phyloP scores from a whole-genome alignment of 176 grass and related monocot species.

The Calamus simplicifolius region DNA sequence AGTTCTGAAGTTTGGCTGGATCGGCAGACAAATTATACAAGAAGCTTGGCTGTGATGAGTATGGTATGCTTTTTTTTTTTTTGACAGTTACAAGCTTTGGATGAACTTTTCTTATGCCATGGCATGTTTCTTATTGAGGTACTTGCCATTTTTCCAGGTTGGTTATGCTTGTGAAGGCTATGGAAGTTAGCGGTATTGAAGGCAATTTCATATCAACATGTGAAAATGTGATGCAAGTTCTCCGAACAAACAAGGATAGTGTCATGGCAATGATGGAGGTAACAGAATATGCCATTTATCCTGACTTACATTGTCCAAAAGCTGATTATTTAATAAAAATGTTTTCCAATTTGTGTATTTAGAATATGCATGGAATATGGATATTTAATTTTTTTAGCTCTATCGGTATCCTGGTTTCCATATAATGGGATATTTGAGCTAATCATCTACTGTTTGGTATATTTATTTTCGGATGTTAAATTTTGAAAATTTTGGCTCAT shows the following conservation, averaged over 20 bases:
- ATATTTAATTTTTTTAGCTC: too few species aligned
- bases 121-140: slow-evolving; percentile 14
- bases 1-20: slow-evolving; percentile 97
- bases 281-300: not conserved
- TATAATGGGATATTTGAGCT: too few species aligned
- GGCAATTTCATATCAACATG: slow-evolving; percentile 96
- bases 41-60: slow-evolving; percentile 98
- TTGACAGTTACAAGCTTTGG: not conserved
- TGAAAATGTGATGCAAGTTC: slow-evolving; percentile 99
- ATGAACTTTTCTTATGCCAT: too few species aligned
- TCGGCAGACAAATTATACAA: slow-evolving; percentile 88
- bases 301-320: too few species aligned
- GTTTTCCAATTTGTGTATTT: too few species aligned
- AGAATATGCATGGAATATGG: too few species aligned
- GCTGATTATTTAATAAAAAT: too few species aligned
- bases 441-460: too few species aligned
- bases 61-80: slow-evolving; percentile 55
- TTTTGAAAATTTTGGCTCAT: too few species aligned
- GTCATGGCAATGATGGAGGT: slow-evolving; percentile 99
- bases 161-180: slow-evolving; percentile 99
- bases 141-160: slow-evolving; percentile 53
- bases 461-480: too few species aligned
- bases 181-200: slow-evolving; percentile 99
- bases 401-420: too few species aligned
- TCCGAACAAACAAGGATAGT: slow-evolving; percentile 91